A percentile compares a stretch with the other conserved stretches of the same genome.
Conservation (phyloP, 352 stramenopile species). For the Globisporangium cystogenes region DNA sequence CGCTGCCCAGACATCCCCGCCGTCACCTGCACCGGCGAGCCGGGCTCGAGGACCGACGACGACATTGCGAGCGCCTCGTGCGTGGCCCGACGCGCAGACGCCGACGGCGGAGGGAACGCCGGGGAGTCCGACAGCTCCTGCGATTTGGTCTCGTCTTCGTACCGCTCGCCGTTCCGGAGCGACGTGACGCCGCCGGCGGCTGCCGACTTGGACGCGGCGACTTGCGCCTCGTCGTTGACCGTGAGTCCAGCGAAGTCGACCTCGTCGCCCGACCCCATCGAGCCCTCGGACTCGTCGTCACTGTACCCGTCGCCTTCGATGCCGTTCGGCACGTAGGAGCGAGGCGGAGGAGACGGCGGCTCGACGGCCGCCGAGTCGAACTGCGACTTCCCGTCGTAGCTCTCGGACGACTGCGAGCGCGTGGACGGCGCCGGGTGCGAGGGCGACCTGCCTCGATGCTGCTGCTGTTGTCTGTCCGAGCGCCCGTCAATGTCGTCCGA, state of each 20-base stretch:
- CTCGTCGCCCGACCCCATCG: constrained; percentile 32
- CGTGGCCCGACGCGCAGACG: constrained; percentile 30
- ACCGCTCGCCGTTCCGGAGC: constrained; percentile 7
- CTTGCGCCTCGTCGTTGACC: not conserved
- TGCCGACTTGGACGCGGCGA: not conserved
- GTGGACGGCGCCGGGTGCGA: not conserved
- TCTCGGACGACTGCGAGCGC: not conserved
- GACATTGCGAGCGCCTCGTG: constrained; percentile 24
- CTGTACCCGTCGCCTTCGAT: constrained; percentile 14
- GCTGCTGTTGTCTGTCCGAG: not conserved
- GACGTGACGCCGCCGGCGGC: constrained; percentile 12
- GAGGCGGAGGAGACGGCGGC: not conserved
- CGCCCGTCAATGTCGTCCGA: not conserved
- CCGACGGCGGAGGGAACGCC: constrained; percentile 33
- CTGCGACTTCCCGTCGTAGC: not conserved
- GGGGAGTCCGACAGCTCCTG: constrained; percentile 39
- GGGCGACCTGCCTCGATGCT: not conserved
- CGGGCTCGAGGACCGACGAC: constrained; percentile 7
- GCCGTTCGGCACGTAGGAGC: not conserved
- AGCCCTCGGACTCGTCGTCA: constrained; percentile 34
- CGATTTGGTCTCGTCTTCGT: constrained; percentile 49
- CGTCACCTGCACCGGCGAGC: not conserved
- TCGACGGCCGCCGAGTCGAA: not conserved
- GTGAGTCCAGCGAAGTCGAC: constrained; percentile 10
- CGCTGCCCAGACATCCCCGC: not conserved